Evolutionary conservation across 441 rosid genomes (phyloP).

Genomic region (Erodium texanum): DNA sequence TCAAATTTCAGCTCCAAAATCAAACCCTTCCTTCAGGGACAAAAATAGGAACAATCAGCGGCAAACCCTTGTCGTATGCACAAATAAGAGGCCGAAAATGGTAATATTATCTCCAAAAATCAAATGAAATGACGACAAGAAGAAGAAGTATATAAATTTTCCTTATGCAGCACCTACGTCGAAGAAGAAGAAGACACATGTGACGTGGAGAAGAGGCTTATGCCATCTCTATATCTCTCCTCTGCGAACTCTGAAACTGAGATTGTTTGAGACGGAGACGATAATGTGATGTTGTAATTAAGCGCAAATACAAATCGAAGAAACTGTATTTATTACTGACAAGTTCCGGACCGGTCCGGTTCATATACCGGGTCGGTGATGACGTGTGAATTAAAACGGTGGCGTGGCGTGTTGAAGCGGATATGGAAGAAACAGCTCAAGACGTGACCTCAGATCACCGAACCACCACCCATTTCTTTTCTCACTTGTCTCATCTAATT

Average conservation of each 20-base stretch:
- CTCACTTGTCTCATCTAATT: not conserved
- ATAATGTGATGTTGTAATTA: not conserved
- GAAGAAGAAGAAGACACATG: not conserved
- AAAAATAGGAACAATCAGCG: not conserved
- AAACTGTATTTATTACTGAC: not conserved
- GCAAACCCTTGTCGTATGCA: not conserved
- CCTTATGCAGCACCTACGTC: not conserved
- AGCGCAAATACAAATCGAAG: not conserved
- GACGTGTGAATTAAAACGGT: no score
- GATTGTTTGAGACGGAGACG: not conserved
- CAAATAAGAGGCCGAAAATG: not conserved
- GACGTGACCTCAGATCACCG: not conserved
- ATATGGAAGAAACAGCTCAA: not conserved
- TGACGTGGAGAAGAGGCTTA: not conserved
- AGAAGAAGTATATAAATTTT: no score
- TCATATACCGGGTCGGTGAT: no score
- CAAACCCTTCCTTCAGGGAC: not conserved
- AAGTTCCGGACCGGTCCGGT: not conserved
- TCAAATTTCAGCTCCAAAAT: not conserved
- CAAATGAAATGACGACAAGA: not conserved
- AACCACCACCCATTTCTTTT: not conserved
- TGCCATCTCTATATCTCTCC: not conserved
- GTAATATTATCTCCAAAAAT: not conserved
- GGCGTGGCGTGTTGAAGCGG: not conserved
- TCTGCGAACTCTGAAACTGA: not conserved